Evolutionary conservation across 2,329 filamentous ascomycete genomes (phyloP), one percentile per base, ranked within the genome.

Genomic region (Xylariaceae sp.): DNA sequence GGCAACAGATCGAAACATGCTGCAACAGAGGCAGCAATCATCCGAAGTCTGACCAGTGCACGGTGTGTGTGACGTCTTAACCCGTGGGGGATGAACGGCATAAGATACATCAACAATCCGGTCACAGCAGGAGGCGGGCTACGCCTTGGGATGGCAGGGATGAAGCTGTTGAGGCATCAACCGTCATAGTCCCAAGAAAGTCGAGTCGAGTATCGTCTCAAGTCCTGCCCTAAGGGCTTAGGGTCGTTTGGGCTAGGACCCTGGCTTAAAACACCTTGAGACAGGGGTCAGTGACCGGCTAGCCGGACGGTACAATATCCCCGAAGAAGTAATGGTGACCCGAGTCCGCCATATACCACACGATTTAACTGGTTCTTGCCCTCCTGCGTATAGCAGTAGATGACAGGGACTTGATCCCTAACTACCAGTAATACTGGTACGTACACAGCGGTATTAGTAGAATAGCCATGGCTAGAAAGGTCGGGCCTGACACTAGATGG

Each of bases 51-150:
- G 67, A 65, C 65, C 62, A 64, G 60, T 66, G 63, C 65, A 65
- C 63, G 55, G 62, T 63, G 59, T 62, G 63, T 61, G 61, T 65
- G 64, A 62, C 61, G 63, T 64, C 62, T 61, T 61, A 51, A 59
- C 52, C 64, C 63, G 65, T 68, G 66, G 65, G 65, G 66, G 66
- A 69, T 64, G 71, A 67, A 74, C 76, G 76, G 77, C 77, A 78
- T 78, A 76, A 78, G 73, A 75, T 72, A 76, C 66, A 74, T 76
- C 67, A 72, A 71, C 72, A 74, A 75, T 77, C 77, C 77, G 76
- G 77, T 79, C 76, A 74, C 75, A 78, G 76, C 74, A 74, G 68
- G 67, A 70, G 65, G 67, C 68, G 68, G 70, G 68, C 67, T 67
- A 63, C 61, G 57, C 62, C 56, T 66, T 69, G 62, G 62, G 56